Evolutionary conservation across 192 early-diverging fungal genomes (phyloP).

Genomic region (Thoreauomyces humboldtii): DNA sequence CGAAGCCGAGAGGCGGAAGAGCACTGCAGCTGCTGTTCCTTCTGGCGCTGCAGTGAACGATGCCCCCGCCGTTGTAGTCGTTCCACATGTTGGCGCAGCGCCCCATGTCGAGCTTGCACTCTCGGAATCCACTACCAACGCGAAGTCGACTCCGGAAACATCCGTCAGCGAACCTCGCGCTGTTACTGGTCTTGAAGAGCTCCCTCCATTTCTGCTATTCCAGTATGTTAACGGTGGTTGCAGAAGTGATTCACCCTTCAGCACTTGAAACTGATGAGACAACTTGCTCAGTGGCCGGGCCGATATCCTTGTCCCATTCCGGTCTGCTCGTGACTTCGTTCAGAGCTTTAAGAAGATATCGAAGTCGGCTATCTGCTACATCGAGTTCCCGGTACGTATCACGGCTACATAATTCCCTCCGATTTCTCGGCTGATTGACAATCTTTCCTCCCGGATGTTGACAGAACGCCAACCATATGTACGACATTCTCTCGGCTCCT

Average conservation of each 20-base stretch:
- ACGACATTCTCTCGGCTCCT: constrained; percentile 29
- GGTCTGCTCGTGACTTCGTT: constrained; percentile 32
- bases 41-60: background rate
- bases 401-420: background rate
- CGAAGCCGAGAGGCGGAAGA: constrained; percentile 19
- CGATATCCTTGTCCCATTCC: constrained; percentile 36
- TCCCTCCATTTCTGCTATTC: constrained; percentile 43
- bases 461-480: constrained; percentile 37
- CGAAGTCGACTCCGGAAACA: too few relatives aligned
- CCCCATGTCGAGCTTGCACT: background rate
- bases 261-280: too few relatives aligned
- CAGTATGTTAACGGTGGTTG: too few relatives aligned
- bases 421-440: background rate
- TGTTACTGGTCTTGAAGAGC: constrained; percentile 5
- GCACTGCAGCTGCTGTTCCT: background rate
- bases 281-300: constrained; percentile 16
- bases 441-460: background rate
- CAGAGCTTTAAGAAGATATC: constrained; percentile 31
- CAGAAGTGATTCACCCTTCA: too few relatives aligned
- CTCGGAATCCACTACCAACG: too few relatives aligned
- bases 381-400: constrained; percentile 35
- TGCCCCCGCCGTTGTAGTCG: background rate
- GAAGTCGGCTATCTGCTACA: constrained; percentile 25
- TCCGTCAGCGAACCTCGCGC: background rate
- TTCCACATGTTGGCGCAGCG: background rate